Evolutionary conservation across 805 yeast genomes (phyloP), one percentile per base, ranked within the genome.

Genomic region (Pichia gijzeniarum): DNA sequence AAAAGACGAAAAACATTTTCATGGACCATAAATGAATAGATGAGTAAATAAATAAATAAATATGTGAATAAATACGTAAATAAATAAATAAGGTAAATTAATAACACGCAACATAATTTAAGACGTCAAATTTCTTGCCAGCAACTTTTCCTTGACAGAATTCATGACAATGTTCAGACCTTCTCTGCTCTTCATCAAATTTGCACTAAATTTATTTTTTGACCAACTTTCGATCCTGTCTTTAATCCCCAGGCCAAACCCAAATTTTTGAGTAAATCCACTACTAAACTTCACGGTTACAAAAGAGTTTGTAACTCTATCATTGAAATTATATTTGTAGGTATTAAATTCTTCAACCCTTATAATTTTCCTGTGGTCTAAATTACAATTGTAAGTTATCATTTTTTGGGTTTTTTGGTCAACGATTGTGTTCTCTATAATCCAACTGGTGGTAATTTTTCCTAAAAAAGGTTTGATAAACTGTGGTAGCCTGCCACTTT

Each of bases 191-290:
- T 76, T 78, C 43, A 63, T 68, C 49, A 85, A 68, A 59, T 88
- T 85, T 45, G 80, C 81, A 38, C 77, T 71, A 60, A 90, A 87
- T 60, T 74, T 76, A 18, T 71, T 71, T 55, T 76, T 80, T 25
- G 95, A 79, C 95, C 96, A 88, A 30, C 71, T 70, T 63, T 90
- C 98, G 43, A 90, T 85, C 51, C 81, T 72, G 57, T 79, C 78
- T 57, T 78, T 82, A 53, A 90, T 70, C 1, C 85, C 84, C 47
- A 68, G 65, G 3, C 71, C 68, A 4, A 47, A 44, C 5, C 41
- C 51, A 34, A 53, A 50, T 32, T 40, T 45, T 25, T 45, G 46
- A 44, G 70, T 74, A 55, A 88, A 80, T 35, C 85, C 85, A 27
- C 87, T 77, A 17, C 82, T 74, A 51, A 90, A 85, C 53, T 75